Base-by-base conservation (phyloP, 23 red algal species). In the Cyanidium caldarium region DNA sequence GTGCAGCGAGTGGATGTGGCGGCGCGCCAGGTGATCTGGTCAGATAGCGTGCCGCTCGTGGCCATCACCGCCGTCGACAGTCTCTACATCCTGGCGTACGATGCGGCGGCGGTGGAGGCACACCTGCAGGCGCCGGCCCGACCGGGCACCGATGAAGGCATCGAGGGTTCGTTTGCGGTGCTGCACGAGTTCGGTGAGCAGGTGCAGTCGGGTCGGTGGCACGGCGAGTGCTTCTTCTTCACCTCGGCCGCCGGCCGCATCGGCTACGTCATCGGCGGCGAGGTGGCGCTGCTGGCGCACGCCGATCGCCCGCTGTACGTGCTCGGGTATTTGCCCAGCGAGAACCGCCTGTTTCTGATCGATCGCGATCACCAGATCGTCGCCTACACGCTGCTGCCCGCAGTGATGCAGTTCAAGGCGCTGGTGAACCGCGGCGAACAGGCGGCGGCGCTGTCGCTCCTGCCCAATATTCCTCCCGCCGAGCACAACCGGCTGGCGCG, bases 181-280 rank as follows among this genome's bases (percentile, higher is more conserved):
- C 66, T 87, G 34, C 83, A 95, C 72, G 72, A 95, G 58, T 69
- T 80, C 1, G 57, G 41, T 57, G 90, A 95, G 42, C 66, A 14
- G 2, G 83, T 87, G 3, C 69, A 72, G 35, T 79, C 83, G 2
- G 90, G 83, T 23, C 67, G 75, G 19, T 95, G 90, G 90, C 73
- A 83, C n/a, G 90, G 90, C 12, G 90, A 95, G 41, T 95, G 90
- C 46, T 95, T 95, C 71, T 44, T 95, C 38, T 95, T 87, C 75
- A 83, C 78, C 17, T 87, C 80, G 34, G 58, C 37, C 19, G 80
- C 65, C 25, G 70, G 72, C 14, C 68, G 82, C 35, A 26, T 95
- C 58, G 82, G 77, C 28, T 95, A 85, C 40, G 68, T 77, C 10
- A 77, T 95, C 12, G 90, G 90, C 39, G 72, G 83, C 7, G 83